phyloP scores from a whole-genome alignment of 1,139 yeast species.

The Sporopachydermia cereana region DNA sequence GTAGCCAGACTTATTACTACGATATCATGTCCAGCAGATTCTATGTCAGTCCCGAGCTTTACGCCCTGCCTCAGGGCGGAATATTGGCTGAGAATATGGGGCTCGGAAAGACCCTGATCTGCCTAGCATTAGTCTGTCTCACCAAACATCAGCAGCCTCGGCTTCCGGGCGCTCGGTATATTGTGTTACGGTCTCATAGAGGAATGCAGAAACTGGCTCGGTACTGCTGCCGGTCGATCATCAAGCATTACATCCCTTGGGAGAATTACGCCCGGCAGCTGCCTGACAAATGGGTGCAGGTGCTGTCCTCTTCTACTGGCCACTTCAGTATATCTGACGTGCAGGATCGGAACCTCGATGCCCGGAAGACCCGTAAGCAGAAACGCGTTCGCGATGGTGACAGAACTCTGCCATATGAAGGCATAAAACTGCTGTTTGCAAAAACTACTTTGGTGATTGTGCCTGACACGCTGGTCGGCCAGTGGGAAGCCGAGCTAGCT shows the following conservation, averaged over 20 bases:
- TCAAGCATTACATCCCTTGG: conserved; percentile 46
- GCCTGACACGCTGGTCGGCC: conserved; percentile 56
- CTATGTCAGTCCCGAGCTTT: conserved; percentile 29
- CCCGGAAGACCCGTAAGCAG: neutral
- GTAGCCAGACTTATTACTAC: conserved; percentile 17
- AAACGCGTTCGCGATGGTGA: neutral
- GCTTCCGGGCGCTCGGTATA: conserved; percentile 25
- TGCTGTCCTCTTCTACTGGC: conserved; percentile 32
- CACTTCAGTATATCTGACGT: conserved; percentile 28
- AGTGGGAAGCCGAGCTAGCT: conserved; percentile 48
- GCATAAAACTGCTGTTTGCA: conserved; percentile 29
- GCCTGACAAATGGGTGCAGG: conserved; percentile 31
- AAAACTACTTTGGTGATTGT: conserved; percentile 47
- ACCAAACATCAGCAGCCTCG: conserved; percentile 41
- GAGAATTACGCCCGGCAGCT: conserved; percentile 31
- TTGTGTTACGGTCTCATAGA: conserved; percentile 10
- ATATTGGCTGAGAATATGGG: conserved; percentile 74
- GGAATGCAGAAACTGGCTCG: conserved; percentile 25
- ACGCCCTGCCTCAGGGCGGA: conserved; percentile 47
- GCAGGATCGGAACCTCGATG: conserved; percentile 7
- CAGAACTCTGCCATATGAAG: neutral
- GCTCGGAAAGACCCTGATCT: conserved; percentile 57
- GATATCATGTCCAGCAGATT: conserved; percentile 10
- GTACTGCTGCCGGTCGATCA: conserved; percentile 33
- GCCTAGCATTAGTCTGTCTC: conserved; percentile 46